Conservation (phyloP, 2,329 filamentous ascomycete species). For the Acephala macrosclerotiorum region DNA sequence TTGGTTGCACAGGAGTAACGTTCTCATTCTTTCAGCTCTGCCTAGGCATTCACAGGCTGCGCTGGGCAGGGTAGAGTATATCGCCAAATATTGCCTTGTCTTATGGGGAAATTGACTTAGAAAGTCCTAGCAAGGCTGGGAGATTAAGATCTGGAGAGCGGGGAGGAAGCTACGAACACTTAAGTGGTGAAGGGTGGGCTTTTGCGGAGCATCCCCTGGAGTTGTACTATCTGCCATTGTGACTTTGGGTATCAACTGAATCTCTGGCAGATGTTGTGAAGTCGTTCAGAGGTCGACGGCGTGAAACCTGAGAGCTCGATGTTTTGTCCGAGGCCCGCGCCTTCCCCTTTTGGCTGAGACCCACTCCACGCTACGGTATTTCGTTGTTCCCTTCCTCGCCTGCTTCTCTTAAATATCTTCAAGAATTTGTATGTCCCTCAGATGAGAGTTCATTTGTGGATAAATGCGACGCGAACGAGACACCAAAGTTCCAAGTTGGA, state of each 20-base stretch:
- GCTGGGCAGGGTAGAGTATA: no score
- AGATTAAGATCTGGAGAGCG: no score
- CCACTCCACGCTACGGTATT: neutral
- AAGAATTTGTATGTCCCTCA: neutral
- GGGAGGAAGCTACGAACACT: slow-evolving; percentile 25
- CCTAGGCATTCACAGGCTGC: no score
- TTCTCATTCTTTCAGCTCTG: neutral
- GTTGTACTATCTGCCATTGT: neutral
- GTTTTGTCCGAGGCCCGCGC: neutral
- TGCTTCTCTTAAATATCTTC: neutral
- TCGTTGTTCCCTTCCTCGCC: neutral
- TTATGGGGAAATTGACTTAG: no score
- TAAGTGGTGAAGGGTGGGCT: slow-evolving; percentile 41
- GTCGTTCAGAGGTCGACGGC: no score
- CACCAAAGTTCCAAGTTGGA: neutral
- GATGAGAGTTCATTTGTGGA: slow-evolving; percentile 1
- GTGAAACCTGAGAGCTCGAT: neutral
- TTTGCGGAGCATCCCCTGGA: neutral
- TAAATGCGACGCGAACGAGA: neutral
- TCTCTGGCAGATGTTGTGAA: neutral
- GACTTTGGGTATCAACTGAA: neutral
- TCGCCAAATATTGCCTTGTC: no score
- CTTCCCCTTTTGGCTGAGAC: neutral
- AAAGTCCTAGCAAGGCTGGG: no score
- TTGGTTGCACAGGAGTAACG: neutral